A percentile compares a stretch with the other conserved stretches of the same genome.
Conservation (phyloP, 331 rosid genomes). For the Quercus tomentella region DNA sequence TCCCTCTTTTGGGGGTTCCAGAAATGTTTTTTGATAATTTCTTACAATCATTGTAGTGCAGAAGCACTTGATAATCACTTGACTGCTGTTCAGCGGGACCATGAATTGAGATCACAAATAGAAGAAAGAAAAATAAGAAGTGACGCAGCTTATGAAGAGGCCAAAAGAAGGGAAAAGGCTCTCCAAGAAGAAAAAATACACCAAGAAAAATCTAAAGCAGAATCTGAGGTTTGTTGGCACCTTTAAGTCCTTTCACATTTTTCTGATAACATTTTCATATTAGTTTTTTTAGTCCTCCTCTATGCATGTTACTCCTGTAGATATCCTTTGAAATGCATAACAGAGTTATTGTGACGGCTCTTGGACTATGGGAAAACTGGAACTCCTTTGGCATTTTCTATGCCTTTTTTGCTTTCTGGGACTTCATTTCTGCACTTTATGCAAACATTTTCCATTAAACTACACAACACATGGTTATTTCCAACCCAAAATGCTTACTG, state of each 20-base stretch:
- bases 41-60: conserved; percentile 49
- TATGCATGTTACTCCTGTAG: too few relatives aligned
- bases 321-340: too few relatives aligned
- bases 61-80: conserved; percentile 88
- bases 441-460: too few relatives aligned
- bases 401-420: too few relatives aligned
- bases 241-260: conserved; percentile 16
- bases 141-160: conserved; percentile 92
- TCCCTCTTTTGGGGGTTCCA: background rate
- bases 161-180: conserved; percentile 80
- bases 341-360: too few relatives aligned
- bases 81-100: conserved; percentile 78
- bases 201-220: conserved; percentile 81
- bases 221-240: conserved; percentile 60
- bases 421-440: too few relatives aligned
- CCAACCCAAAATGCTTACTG: background rate
- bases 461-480: background rate
- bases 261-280: conserved; percentile 1
- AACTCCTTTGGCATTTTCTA: too few relatives aligned
- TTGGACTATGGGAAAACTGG: too few relatives aligned
- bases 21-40: conserved; percentile 24
- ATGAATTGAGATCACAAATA: conserved; percentile 79
- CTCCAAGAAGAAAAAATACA: conserved; percentile 67
- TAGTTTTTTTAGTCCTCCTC: background rate
- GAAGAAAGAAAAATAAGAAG: conserved; percentile 87